Evolutionary conservation across 306 rosid species (phyloP).

Genomic region (Malus fusca): DNA sequence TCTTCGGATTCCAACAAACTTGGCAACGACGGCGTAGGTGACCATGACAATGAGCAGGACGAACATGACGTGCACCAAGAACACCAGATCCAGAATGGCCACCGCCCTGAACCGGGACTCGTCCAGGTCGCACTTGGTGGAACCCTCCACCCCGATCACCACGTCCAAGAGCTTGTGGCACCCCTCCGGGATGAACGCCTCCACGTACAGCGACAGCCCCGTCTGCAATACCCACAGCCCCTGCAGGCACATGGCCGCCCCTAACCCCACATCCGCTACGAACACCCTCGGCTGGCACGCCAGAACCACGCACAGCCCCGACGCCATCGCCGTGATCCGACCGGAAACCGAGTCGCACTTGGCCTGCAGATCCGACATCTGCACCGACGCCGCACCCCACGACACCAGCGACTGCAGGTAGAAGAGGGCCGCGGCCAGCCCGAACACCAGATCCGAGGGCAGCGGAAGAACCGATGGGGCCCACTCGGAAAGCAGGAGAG

Average conservation of each 20-base stretch:
- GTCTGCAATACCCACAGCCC: slow-evolving; percentile 82
- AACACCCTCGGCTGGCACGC: slow-evolving; percentile 60
- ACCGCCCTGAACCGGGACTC: slow-evolving; percentile 71
- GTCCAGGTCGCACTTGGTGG: slow-evolving; percentile 82
- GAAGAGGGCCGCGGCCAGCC: slow-evolving; percentile 58
- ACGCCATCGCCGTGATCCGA: slow-evolving; percentile 37
- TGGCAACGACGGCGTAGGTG: slow-evolving; percentile 42
- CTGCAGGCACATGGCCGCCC: slow-evolving; percentile 52
- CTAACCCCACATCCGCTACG: slow-evolving; percentile 58
- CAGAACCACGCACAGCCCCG: slow-evolving; percentile 44
- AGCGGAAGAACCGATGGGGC: slow-evolving; percentile 36
- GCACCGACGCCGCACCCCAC: slow-evolving; percentile 46
- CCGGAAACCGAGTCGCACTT: slow-evolving; percentile 63
- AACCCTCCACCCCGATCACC: slow-evolving; percentile 62
- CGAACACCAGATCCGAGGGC: slow-evolving; percentile 59
- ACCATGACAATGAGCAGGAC: slow-evolving; percentile 46
- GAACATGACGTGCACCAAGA: slow-evolving; percentile 53
- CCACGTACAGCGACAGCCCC: slow-evolving; percentile 76
- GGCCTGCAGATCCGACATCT: slow-evolving; percentile 66
- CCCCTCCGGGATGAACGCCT: slow-evolving; percentile 84
- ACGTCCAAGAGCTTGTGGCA: slow-evolving; percentile 84
- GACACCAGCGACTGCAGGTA: slow-evolving; percentile 50
- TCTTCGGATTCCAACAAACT: slow-evolving; percentile 37
- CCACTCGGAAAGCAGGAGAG: slow-evolving; percentile 57
- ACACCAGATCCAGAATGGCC: slow-evolving; percentile 69